These are phyloP conservation scores for Penicillium hesseltinei DNA, from an alignment of 2,329 filamentous ascomycete species.

Conservation along the genomic window DNA sequence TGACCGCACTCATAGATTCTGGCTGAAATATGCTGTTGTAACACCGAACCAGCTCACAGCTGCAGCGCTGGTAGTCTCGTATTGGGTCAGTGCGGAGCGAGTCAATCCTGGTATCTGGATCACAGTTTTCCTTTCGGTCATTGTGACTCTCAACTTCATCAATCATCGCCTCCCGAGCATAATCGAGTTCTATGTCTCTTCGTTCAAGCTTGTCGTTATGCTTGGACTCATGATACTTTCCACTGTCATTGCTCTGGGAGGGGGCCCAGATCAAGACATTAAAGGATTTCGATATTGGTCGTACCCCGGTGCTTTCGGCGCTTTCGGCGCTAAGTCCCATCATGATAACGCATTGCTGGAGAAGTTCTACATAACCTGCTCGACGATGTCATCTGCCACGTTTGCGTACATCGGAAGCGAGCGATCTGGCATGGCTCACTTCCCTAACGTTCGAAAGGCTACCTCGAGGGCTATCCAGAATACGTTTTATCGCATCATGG, in stretches of 20 bases:
- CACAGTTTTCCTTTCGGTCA: slow-evolving; percentile 62
- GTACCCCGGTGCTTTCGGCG: slow-evolving; percentile 56
- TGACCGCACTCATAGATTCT: slow-evolving; percentile 40
- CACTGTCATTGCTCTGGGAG: slow-evolving; percentile 62
- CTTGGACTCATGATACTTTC: slow-evolving; percentile 63
- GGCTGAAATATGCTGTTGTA: slow-evolving; percentile 77
- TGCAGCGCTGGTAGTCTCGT: slow-evolving; percentile 70
- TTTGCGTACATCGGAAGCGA: slow-evolving; percentile 78
- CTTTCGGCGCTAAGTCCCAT: slow-evolving; percentile 46
- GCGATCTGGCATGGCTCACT: slow-evolving; percentile 71
- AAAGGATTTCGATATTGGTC: slow-evolving; percentile 66
- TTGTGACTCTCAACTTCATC: slow-evolving; percentile 65
- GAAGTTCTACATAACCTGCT: slow-evolving; percentile 63
- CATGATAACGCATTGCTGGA: slow-evolving; percentile 40
- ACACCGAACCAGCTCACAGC: slow-evolving; percentile 83
- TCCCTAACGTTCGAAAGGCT: slow-evolving; percentile 71
- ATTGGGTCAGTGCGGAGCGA: slow-evolving; percentile 64
- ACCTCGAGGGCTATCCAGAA: slow-evolving; percentile 74
- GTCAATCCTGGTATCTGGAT: slow-evolving; percentile 78
- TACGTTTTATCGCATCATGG: slow-evolving; percentile 75
- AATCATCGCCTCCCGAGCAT: slow-evolving; percentile 66
- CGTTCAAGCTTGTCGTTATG: slow-evolving; percentile 66
- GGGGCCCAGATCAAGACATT: slow-evolving; percentile 59
- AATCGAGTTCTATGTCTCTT: slow-evolving; percentile 57
- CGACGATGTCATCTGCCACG: slow-evolving; percentile 68